Evolutionary conservation across 257 asterid genomes (phyloP).

Genomic region (Nicotiana attenuata): DNA sequence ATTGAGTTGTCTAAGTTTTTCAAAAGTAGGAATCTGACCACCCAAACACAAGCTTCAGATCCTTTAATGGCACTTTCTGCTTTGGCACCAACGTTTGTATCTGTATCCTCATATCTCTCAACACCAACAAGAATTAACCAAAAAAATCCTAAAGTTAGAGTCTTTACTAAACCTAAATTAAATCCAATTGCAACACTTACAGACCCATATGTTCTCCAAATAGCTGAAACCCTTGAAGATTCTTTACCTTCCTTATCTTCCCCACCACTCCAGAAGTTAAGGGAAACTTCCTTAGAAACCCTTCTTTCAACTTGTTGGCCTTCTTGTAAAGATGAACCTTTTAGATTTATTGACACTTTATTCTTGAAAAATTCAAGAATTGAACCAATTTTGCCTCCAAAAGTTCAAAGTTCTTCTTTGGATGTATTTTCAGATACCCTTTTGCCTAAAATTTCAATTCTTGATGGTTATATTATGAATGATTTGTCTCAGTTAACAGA

Average conservation of each 20-base stretch:
- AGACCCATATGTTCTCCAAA: conserved; percentile 75
- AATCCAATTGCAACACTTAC: conserved; percentile 44
- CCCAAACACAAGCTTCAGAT: neutral
- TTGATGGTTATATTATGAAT: conserved; percentile 66
- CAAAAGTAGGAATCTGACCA: no score
- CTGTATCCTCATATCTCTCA: conserved; percentile 21
- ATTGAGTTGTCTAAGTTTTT: no score
- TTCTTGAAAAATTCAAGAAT: conserved; percentile 57
- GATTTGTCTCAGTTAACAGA: conserved; percentile 39
- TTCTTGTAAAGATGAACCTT: conserved; percentile 78
- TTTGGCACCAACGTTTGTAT: conserved; percentile 12
- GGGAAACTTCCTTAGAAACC: conserved; percentile 61
- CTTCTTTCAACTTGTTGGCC: conserved; percentile 94
- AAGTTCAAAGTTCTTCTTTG: conserved; percentile 21
- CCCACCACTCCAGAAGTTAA: conserved; percentile 58
- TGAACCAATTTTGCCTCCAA: conserved; percentile 41
- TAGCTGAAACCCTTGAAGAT: conserved; percentile 89
- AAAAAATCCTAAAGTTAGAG: conserved; percentile 28
- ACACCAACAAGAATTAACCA: conserved; percentile 23
- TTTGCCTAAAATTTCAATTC: conserved; percentile 44
- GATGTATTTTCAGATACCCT: conserved; percentile 29
- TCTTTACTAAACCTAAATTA: conserved; percentile 17
- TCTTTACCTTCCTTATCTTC: conserved; percentile 41
- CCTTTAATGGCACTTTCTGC: conserved; percentile 38
- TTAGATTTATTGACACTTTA: conserved; percentile 79